Base-by-base conservation (phyloP, 2,329 filamentous ascomycete genomes). In the Clarireedia paspali region DNA sequence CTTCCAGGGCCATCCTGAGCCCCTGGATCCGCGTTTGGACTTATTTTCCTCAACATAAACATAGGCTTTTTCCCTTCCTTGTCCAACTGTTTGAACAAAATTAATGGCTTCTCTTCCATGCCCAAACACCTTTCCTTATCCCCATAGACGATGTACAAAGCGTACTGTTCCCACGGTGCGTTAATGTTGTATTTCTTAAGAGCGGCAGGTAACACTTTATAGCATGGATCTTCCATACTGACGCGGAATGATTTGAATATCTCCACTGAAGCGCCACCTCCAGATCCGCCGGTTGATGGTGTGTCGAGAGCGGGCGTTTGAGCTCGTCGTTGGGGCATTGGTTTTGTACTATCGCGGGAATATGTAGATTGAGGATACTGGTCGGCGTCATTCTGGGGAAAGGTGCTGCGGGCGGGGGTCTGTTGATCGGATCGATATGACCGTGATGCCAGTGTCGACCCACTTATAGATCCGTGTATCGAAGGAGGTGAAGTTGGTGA, bases 221-320 rank as follows among this genome's bases (percentile, higher is more conserved):
- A 88, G 74, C 94, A 99, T 2, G 94, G 94, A 68, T 99, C 94
- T 64, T 99, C 94, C 81, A 97, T 95, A 69, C 89, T 94, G 60
- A 99, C 94, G 40, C 92, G 86, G 80, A 99, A 99, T 1, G 89
- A 95, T 71, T 99, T 99, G 83, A 97, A 97, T 58, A 99, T 96
- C 72, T 99, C 94, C 58, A 96, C 91, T 1, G 82, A 83, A 12
- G 79, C 75, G 58, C 59, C 59, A 46, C 60, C 55, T 66, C 75
- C 76, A 42, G 40, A 42, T 15, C 74, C 72, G 66, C 75, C 77
- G 26, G 75, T 72, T 17, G 63, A 77, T 0, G 82, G 80, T 1
- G 82, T 84, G 60, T 85, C 82, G 20, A 81, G 80, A 2, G 79
- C 80, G 0, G 82, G 82, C 1, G 82, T 85, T 67, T 83, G 81